Base-by-base conservation (phyloP, 345 rosid genomes). In the Gossypium stocksii region DNA sequence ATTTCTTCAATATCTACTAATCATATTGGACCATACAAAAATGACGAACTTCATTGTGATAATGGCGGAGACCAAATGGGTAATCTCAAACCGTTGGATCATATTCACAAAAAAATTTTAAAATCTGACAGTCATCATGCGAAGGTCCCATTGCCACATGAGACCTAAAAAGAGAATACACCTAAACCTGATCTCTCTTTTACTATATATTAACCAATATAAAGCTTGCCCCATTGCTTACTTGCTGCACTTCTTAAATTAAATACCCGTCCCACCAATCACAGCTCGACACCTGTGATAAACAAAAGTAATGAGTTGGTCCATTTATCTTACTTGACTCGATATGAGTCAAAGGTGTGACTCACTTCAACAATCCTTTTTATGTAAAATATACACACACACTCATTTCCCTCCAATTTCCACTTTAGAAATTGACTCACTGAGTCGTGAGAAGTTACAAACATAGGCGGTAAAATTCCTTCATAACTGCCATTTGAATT, bases 401-500 rank as follows among this genome's bases (percentile, higher is more conserved):
- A 13, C 10, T 14, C 10, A n/a, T 66, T 77, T 67, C 85, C 75
- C 79, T 80, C 79, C 77, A 71, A 71, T 61, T 15, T 4, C 45
- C 43, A 1, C 54, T 41, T 34, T 9, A 64, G 48, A 64, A 38
- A 38, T 34, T 34, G 38, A 34, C 38, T 29, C 38, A 4, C 38
- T 49, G 6, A 61, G 41, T n/a, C 46, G 53, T 12, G 65, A 6
- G 45, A 38, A 43, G 41, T 60, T 60, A 34, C 7, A 34, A 34
- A 34, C 66, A 44, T 59, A 70, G 72, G 87, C 87, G 85, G 85
- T 53, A 29, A 71, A 34, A 34, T 34, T 15, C 66, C 73, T 60
- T 58, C 63, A 19, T 75, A 85, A 83, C 88, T 81, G 77, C 71
- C 82, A 79, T 85, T 85, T 83, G 86, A 85, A 85, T 76, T 68